Percentiles rank a stretch among this genome's conserved stretches.
Conservation (phyloP, 805 yeast genomes). For the Cephaloascus fragrans region DNA sequence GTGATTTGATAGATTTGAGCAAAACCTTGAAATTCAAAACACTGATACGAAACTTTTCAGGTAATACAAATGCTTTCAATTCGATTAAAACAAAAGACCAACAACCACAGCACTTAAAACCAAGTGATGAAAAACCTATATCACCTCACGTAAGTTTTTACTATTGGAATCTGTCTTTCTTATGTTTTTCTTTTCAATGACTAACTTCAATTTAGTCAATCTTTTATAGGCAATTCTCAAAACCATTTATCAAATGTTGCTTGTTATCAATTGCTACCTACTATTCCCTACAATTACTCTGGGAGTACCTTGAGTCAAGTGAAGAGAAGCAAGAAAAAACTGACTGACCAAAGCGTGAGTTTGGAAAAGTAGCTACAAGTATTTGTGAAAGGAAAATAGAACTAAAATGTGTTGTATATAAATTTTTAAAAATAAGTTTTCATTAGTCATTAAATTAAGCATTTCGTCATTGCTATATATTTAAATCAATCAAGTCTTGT, state of each 20-base stretch:
- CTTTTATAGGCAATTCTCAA: slow-evolving; percentile 37
- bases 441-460: not conserved
- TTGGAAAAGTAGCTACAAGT: no score
- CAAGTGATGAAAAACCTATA: not conserved
- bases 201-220: slow-evolving; percentile 4
- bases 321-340: slow-evolving; percentile 4
- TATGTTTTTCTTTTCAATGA: not conserved
- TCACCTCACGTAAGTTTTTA: not conserved
- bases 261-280: slow-evolving; percentile 34
- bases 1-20: no score
- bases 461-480: not conserved
- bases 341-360: not conserved
- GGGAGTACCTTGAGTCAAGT: slow-evolving; percentile 30
- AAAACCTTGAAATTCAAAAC: no score
- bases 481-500: not conserved
- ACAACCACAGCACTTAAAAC: no score
- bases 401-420: not conserved
- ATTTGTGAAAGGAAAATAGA: not conserved
- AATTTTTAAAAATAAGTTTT: not conserved
- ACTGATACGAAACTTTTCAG: no score
- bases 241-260: slow-evolving; percentile 35
- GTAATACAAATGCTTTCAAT: no score
- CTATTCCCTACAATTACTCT: slow-evolving; percentile 31
- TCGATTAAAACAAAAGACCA: no score
- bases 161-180: not conserved